phyloP scores from a whole-genome alignment of 371 early-diverging fungal genomes.

The Apophysomyces ossiformis region DNA sequence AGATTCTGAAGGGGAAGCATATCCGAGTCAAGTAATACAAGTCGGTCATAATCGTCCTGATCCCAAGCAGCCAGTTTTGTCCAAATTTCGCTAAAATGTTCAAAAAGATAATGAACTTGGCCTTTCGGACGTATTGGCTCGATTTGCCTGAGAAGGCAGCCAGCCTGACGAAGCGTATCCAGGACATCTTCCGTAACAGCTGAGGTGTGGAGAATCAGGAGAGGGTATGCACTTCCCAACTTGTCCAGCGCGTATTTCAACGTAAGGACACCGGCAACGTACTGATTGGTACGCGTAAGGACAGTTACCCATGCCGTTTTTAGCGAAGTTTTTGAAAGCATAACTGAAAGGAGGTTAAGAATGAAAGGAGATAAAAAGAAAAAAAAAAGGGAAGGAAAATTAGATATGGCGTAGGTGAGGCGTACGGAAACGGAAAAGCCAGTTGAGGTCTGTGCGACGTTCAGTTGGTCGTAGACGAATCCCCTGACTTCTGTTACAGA shows the following conservation, averaged over 20 bases:
- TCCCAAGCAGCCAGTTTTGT: conserved; percentile 88
- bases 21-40: conserved; percentile 88
- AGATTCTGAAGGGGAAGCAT: conserved; percentile 77
- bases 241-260: conserved; percentile 61
- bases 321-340: background rate
- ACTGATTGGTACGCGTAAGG: conserved; percentile 21
- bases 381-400: background rate
- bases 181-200: conserved; percentile 12
- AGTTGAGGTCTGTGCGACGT: no score
- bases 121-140: conserved; percentile 81
- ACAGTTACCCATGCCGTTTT: conserved; percentile 25
- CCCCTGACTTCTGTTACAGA: no score
- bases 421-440: no score
- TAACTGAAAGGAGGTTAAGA: background rate
- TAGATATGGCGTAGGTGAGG: background rate
- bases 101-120: conserved; percentile 46
- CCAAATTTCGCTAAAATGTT: conserved; percentile 60
- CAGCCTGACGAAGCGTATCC: conserved; percentile 58
- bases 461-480: no score
- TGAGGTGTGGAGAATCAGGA: conserved; percentile 73
- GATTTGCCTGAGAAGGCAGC: conserved; percentile 65
- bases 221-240: conserved; percentile 51
- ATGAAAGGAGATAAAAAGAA: background rate
- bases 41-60: conserved; percentile 61
- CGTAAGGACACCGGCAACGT: conserved; percentile 21